Conservation (phyloP, 345 rosid species). For the Gossypium bickii region DNA sequence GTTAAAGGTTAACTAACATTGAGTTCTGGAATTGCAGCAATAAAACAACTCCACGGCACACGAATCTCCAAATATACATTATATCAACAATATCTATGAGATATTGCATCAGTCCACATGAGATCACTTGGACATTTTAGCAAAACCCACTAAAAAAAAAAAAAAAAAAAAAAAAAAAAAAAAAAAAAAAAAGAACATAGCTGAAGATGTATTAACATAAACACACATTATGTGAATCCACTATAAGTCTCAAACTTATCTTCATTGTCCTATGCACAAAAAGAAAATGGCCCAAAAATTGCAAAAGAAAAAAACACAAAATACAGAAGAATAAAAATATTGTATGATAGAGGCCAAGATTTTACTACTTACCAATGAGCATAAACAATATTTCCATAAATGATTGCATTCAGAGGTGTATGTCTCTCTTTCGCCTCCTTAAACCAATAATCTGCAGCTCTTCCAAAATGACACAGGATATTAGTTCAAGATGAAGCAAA, state of each 20-base stretch:
- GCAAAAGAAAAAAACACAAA: background rate
- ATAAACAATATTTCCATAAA: constrained; percentile 86
- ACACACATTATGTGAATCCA: background rate
- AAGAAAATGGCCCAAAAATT: background rate
- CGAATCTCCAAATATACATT: background rate
- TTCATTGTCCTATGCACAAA: background rate
- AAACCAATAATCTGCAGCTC: constrained; percentile 97
- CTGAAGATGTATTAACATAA: background rate
- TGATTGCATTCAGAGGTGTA: constrained; percentile 62
- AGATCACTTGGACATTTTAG: background rate
- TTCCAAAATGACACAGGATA: constrained; percentile 47
- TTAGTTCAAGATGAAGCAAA: constrained; percentile 29
- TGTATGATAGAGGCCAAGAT: background rate
- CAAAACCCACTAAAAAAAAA: background rate
- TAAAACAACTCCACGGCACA: background rate
- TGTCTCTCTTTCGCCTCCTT: constrained; percentile 68
- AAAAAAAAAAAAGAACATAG: background rate
- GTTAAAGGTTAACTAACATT: background rate
- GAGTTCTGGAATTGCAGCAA: background rate
- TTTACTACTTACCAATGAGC: constrained; percentile 62
- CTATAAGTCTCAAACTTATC: background rate
- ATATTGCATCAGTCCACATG: background rate
- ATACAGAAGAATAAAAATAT: background rate
- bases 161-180: background rate
- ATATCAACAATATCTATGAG: background rate